A percentile compares a stretch with the other conserved stretches of the same genome.
These are phyloP conservation scores for Cystofilobasidium capitatum DNA, from an alignment of 768 basidiomycete genomes.

Conservation along the genomic window DNA sequence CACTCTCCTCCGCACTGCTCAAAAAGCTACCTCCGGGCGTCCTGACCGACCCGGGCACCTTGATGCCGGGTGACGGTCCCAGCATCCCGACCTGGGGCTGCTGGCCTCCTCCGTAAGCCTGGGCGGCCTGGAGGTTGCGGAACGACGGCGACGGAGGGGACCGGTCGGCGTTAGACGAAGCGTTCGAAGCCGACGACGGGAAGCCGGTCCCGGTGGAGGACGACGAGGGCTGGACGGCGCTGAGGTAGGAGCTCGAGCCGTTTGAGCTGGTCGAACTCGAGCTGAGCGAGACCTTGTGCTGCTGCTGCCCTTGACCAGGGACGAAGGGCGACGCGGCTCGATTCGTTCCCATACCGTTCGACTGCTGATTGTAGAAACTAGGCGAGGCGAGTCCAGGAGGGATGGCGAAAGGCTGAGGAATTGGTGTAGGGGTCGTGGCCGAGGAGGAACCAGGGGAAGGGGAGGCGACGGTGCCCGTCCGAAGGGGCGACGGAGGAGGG, in stretches of 20 bases:
- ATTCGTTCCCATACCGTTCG: background rate
- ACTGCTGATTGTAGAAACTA: background rate
- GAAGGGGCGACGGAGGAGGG: conserved; percentile 10
- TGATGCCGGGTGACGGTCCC: background rate
- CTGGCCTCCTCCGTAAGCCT: background rate
- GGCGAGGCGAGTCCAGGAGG: background rate
- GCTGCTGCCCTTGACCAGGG: background rate
- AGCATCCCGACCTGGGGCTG: background rate
- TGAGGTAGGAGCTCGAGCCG: conserved; percentile 1
- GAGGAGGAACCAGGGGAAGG: background rate
- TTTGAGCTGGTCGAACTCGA: background rate
- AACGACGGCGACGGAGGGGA: conserved; percentile 1
- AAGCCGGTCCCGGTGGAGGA: background rate
- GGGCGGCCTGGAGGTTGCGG: background rate
- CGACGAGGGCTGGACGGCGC: background rate
- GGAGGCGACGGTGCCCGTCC: background rate
- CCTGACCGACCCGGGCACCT: background rate
- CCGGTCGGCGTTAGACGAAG: background rate
- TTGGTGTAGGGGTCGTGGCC: background rate
- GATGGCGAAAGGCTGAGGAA: background rate
- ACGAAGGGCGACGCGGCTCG: background rate
- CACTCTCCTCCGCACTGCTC: background rate
- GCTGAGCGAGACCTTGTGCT: background rate
- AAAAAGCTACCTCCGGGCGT: background rate
- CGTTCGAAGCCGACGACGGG: conserved; percentile 6